Base-by-base conservation (phyloP, 345 rosid species). In the Eucalyptus erythrocorys region DNA sequence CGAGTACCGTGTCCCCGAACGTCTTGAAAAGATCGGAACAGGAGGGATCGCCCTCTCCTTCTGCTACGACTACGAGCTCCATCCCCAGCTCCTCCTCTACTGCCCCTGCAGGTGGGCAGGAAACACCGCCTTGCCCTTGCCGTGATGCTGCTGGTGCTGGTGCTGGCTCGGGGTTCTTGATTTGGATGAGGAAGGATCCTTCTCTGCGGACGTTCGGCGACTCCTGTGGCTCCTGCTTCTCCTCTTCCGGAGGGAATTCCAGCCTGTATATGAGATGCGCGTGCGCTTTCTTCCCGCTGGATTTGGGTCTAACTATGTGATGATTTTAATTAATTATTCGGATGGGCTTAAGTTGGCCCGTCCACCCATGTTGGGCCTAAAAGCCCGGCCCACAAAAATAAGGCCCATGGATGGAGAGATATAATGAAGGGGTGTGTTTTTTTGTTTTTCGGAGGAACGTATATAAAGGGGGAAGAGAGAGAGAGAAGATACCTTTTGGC, bases 231-330 rank as follows among this genome's bases (percentile, higher is more conserved):
- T 94, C 94, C 6, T 93, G 90, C 24, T 89, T 91, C 50, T 89
- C 49, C 48, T 88, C 90, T 76, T 90, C 88, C 1, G 88, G 76
- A 6, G 97, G 98, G 55, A 94, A 93, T 86, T 96, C 95, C 4
- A 95, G 97, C 92, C 92, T 95, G 92, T 94, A 96, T 61, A 96
- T 88, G 87, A 96, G 91, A 90, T 97, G 98, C 15, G 96, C 95
- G 87, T 93, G 97, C 79, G 57, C 48, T 42, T 9, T 34, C 55
- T 64, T 82, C 13, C 85, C 57, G 2, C 64, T 24, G 6, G 94
- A 90, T 24, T 90, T 91, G 94, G 95, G 98, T 92, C 94, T 93
- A 55, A 93, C 82, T n/a, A 96, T 92, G 45, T n/a, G n/a, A n/a
- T n/a, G n/a, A n/a, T n/a, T n/a, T n/a, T n/a, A n/a, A n/a, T n/a